These are phyloP conservation scores for Penicillium sp. DNA, from an alignment of 2,329 filamentous ascomycete genomes.

Conservation along the genomic window DNA sequence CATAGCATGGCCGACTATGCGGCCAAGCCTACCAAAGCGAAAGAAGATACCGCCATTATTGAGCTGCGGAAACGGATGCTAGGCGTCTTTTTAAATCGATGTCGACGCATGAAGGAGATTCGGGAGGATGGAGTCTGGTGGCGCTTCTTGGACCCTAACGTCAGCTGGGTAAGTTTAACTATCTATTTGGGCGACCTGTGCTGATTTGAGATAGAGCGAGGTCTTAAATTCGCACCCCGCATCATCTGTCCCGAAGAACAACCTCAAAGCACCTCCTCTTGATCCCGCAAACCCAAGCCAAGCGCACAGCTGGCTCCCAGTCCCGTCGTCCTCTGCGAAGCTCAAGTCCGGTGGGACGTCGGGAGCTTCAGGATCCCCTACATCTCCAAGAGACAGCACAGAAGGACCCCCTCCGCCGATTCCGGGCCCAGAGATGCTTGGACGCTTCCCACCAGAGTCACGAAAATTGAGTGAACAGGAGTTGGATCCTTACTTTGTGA, in stretches of 20 bases:
- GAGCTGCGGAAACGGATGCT: constrained; percentile 96
- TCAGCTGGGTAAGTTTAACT: constrained; percentile 76
- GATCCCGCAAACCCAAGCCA: constrained; percentile 88
- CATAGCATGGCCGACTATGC: constrained; percentile 99
- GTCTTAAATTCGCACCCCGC: constrained; percentile 92
- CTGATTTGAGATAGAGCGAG: constrained; percentile 64
- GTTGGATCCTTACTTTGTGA: constrained; percentile 91
- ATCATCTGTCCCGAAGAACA: constrained; percentile 87
- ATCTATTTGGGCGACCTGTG: constrained; percentile 16
- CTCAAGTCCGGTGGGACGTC: constrained; percentile 63
- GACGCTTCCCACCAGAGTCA: constrained; percentile 78
- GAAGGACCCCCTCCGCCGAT: constrained; percentile 58
- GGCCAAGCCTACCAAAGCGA: constrained; percentile 94
- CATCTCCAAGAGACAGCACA: constrained; percentile 51
- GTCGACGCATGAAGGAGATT: constrained; percentile 87
- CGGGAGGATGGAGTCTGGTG: constrained; percentile 94
- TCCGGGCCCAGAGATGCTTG: constrained; percentile 64
- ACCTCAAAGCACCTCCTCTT: constrained; percentile 91
- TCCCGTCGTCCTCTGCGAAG: constrained; percentile 83
- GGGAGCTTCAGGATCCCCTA: constrained; percentile 40
- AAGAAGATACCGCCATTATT: constrained; percentile 95
- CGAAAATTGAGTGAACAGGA: constrained; percentile 81
- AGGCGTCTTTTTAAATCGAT: constrained; percentile 90
- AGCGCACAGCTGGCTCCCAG: constrained; percentile 82
- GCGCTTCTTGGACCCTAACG: constrained; percentile 96